phyloP scores from a whole-genome alignment of 164 flowering plant species.

The Taxillus chinensis region DNA sequence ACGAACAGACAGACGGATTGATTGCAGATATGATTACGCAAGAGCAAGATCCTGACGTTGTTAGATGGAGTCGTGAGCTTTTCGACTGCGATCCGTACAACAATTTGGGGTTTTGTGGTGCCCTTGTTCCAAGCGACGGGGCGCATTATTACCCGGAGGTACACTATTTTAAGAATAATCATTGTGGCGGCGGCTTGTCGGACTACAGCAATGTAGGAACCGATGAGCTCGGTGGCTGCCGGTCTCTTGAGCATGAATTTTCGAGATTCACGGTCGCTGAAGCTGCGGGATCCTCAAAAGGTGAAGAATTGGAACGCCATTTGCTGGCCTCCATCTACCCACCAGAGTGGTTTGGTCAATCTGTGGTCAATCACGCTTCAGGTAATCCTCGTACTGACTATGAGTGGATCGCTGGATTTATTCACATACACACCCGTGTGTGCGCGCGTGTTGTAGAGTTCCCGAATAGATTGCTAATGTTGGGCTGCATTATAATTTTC shows the following conservation, averaged over 20 bases:
- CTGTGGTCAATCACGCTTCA: slow-evolving; percentile 23
- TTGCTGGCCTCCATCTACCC: slow-evolving; percentile 34
- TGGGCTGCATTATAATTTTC: not conserved
- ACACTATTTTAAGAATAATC: slow-evolving; percentile 26
- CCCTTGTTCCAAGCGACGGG: slow-evolving; percentile 23
- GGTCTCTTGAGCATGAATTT: slow-evolving; percentile 65
- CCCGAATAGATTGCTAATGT: too few relatives aligned
- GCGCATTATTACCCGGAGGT: slow-evolving; percentile 22
- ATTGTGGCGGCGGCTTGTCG: slow-evolving; percentile 14
- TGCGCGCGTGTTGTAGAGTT: too few relatives aligned
- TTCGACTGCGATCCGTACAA: slow-evolving; percentile 45
- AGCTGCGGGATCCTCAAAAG: slow-evolving; percentile 27
- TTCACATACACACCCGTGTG: too few relatives aligned
- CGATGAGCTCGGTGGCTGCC: slow-evolving; percentile 52
- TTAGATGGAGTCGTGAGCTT: slow-evolving; percentile 71
- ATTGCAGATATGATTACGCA: slow-evolving; percentile 26
- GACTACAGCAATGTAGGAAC: slow-evolving; percentile 24
- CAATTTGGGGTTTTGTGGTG: slow-evolving; percentile 35
- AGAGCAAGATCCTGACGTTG: slow-evolving; percentile 75
- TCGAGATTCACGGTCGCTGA: slow-evolving; percentile 59
- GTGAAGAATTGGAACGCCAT: slow-evolving; percentile 30
- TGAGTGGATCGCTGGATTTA: too few relatives aligned
- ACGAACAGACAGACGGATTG: too few relatives aligned
- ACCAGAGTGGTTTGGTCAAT: slow-evolving; percentile 44
- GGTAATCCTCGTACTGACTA: slow-evolving; percentile 16